Conservation (phyloP, 441 rosid species). For the Flueggea neowawraea region DNA sequence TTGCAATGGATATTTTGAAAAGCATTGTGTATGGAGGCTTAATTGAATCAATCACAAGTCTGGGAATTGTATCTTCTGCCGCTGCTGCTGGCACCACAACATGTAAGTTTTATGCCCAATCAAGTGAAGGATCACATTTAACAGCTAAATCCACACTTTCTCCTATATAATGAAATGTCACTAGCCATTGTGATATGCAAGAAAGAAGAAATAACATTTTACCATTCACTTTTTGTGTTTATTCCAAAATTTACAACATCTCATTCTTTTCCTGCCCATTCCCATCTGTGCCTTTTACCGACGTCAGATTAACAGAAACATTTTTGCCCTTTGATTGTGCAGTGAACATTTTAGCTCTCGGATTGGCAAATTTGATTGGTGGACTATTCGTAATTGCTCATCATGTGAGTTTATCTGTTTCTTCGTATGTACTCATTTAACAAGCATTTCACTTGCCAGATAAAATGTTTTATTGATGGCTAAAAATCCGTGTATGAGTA, state of each 20-base stretch:
- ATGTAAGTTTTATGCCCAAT: slow-evolving; percentile 31
- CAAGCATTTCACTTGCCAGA: too few relatives aligned
- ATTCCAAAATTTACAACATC: too few relatives aligned
- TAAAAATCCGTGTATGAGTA: too few relatives aligned
- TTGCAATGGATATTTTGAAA: slow-evolving; percentile 60
- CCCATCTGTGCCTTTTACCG: background rate
- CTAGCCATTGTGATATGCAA: too few relatives aligned
- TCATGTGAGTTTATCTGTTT: slow-evolving; percentile 47
- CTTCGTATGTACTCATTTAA: background rate
- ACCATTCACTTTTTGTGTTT: too few relatives aligned
- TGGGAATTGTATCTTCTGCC: slow-evolving; percentile 86
- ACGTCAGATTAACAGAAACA: background rate
- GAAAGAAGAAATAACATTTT: too few relatives aligned
- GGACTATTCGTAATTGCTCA: slow-evolving; percentile 68
- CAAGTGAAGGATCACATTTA: too few relatives aligned
- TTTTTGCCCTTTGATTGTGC: slow-evolving; percentile 23
- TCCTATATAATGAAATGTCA: too few relatives aligned
- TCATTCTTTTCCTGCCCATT: background rate
- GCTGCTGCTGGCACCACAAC: slow-evolving; percentile 78
- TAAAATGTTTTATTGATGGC: too few relatives aligned
- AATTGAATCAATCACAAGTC: slow-evolving; percentile 74
- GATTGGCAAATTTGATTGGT: slow-evolving; percentile 79
- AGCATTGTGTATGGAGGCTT: slow-evolving; percentile 93
- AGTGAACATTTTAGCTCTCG: slow-evolving; percentile 82
- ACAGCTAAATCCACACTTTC: too few relatives aligned